Conservation (phyloP, 1,284 basidiomycete species). For the Blastosporella zonata region DNA sequence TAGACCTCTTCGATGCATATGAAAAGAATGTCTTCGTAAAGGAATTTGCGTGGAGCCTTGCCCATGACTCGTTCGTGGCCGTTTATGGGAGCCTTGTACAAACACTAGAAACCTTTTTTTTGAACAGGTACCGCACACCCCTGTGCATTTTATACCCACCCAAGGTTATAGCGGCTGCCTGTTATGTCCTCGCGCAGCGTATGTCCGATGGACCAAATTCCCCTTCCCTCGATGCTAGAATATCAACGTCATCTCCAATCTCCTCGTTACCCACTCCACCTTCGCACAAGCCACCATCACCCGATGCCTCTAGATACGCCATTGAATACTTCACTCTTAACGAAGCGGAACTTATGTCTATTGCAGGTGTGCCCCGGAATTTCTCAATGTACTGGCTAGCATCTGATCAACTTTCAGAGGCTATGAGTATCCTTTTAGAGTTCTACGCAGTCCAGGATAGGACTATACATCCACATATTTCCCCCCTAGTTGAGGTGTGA, state of each 20-base stretch:
- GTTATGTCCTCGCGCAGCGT: slow-evolving; percentile 70
- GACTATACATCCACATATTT: slow-evolving; percentile 47
- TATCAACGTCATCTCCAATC: slow-evolving; percentile 58
- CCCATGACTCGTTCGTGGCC: slow-evolving; percentile 75
- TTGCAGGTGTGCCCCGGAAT: slow-evolving; percentile 51
- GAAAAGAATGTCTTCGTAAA: slow-evolving; percentile 49
- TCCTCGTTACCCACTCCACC: slow-evolving; percentile 71
- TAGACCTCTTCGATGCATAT: slow-evolving; percentile 59
- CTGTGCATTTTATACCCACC: slow-evolving; percentile 68
- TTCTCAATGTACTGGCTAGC: slow-evolving; percentile 2
- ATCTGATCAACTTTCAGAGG: slow-evolving; percentile 41
- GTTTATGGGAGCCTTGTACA: neutral
- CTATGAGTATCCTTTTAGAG: slow-evolving; percentile 63
- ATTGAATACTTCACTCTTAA: slow-evolving; percentile 64
- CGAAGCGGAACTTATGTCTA: slow-evolving; percentile 50
- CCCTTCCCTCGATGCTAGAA: slow-evolving; percentile 66
- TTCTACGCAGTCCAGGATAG: slow-evolving; percentile 67
- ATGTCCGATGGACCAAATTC: slow-evolving; percentile 69
- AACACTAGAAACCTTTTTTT: neutral
- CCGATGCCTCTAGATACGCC: slow-evolving; percentile 63
- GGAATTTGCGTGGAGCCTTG: slow-evolving; percentile 78
- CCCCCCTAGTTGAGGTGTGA: slow-evolving; percentile 50
- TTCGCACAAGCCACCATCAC: slow-evolving; percentile 67
- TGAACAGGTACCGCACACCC: slow-evolving; percentile 67
- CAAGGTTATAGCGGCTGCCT: slow-evolving; percentile 67